Conservation (phyloP, 306 rosid genomes). For the Crotalaria pallida region DNA sequence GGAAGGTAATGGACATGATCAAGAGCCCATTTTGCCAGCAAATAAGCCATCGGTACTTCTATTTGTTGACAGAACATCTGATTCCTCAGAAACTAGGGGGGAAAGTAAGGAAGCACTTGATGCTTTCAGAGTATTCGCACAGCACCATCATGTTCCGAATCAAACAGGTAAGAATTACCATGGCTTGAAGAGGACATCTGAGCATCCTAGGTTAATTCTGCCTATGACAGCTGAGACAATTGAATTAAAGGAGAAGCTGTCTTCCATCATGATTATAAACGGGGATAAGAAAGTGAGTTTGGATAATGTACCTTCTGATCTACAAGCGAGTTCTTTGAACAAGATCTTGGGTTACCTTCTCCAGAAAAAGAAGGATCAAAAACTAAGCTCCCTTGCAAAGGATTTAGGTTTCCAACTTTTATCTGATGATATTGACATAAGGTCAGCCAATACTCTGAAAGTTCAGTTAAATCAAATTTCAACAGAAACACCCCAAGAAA, state of each 20-base stretch:
- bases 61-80: constrained; percentile 86
- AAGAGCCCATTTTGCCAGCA: constrained; percentile 60
- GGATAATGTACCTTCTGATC: constrained; percentile 58
- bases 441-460: constrained; percentile 37
- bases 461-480: constrained; percentile 41
- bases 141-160: constrained; percentile 31
- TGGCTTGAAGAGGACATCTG: constrained; percentile 33
- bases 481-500: constrained; percentile 39
- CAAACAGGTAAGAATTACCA: constrained; percentile 40
- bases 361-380: constrained; percentile 51
- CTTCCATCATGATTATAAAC: constrained; percentile 53
- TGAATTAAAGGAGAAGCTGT: constrained; percentile 53
- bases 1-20: constrained; percentile 49
- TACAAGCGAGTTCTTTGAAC: constrained; percentile 58
- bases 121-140: constrained; percentile 68
- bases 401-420: constrained; percentile 90
- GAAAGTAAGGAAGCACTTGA: constrained; percentile 60
- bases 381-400: constrained; percentile 78
- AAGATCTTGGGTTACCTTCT: constrained; percentile 54
- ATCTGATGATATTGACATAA: constrained; percentile 78
- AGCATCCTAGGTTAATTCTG: constrained; percentile 60
- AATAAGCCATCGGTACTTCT: constrained; percentile 68
- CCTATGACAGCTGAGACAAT: constrained; percentile 43
- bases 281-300: constrained; percentile 64
- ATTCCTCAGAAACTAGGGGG: constrained; percentile 47